Conservation (phyloP, 2,329 filamentous ascomycete genomes). For the Coniella vitis region DNA sequence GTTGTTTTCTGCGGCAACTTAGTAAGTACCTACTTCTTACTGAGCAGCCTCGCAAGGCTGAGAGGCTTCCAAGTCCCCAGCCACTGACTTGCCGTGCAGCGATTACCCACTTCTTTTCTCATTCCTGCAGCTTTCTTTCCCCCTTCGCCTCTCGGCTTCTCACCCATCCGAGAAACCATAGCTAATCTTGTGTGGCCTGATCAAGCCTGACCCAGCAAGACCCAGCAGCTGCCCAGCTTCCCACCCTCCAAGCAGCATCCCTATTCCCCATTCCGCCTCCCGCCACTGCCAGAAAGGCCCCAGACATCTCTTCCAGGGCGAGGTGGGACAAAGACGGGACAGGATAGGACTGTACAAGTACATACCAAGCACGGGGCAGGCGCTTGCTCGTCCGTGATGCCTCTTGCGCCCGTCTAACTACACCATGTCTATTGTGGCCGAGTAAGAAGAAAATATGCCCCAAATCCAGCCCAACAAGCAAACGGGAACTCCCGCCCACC, state of each 20-base stretch:
- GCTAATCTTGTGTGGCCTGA: conserved; percentile 14
- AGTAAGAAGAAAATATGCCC: conserved; percentile 28
- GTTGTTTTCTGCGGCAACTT: no score
- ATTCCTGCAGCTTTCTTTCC: no score
- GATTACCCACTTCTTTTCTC: conserved; percentile 13
- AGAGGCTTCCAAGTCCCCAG: not conserved
- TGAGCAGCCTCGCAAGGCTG: no score
- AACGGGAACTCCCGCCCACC: not conserved
- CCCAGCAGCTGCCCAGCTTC: conserved; percentile 5
- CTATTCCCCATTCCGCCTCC: not conserved
- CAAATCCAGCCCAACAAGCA: not conserved
- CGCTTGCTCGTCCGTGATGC: conserved; percentile 12
- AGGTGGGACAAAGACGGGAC: no score
- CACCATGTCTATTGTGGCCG: conserved; percentile 39
- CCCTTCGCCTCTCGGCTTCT: conserved; percentile 6
- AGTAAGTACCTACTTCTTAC: no score
- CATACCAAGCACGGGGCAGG: not conserved
- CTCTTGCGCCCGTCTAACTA: conserved; percentile 11
- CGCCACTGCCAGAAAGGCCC: not conserved
- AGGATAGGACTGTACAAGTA: not conserved
- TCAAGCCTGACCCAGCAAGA: no score
- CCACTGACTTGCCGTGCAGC: not conserved
- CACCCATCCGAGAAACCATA: conserved; percentile 5
- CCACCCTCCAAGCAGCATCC: not conserved
- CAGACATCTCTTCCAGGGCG: no score